Evolutionary conservation across 1,284 basidiomycete species (phyloP).

Genomic region (Moesziomyces antarcticus): DNA sequence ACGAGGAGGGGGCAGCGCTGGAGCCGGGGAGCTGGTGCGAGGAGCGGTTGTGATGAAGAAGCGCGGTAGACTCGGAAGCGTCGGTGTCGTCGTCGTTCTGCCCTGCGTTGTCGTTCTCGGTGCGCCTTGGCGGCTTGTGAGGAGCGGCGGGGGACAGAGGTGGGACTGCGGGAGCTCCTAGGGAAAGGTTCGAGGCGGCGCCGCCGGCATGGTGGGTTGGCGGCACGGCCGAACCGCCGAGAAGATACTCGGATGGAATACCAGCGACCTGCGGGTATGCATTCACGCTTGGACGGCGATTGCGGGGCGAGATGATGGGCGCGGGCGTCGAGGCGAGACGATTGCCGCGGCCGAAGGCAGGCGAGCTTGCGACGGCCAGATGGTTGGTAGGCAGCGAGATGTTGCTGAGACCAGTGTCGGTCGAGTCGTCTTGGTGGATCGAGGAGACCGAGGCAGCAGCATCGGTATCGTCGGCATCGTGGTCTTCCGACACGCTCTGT

Average conservation of each 20-base stretch:
- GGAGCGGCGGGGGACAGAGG: not conserved
- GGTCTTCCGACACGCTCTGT: constrained; percentile 10
- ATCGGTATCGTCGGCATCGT: constrained; percentile 17
- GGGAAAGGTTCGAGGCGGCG: constrained; percentile 24
- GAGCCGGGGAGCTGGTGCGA: constrained; percentile 1
- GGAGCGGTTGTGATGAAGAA: constrained; percentile 12
- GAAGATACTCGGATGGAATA: constrained; percentile 47
- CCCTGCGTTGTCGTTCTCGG: not conserved
- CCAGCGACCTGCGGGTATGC: constrained; percentile 42
- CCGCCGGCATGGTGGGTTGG: constrained; percentile 21
- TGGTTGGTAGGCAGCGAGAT: constrained; percentile 40
- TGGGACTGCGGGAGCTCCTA: constrained; percentile 14
- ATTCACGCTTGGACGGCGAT: constrained; percentile 42
- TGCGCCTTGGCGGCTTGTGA: constrained; percentile 5
- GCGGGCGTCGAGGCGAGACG: constrained; percentile 14
- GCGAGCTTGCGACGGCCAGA: constrained; percentile 13
- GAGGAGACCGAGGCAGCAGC: constrained; percentile 22
- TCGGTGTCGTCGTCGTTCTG: constrained; percentile 8
- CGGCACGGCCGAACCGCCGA: constrained; percentile 41
- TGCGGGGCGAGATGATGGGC: constrained; percentile 28
- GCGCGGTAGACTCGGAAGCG: constrained; percentile 28
- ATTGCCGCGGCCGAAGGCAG: constrained; percentile 32
- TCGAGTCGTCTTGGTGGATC: constrained; percentile 22
- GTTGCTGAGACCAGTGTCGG: constrained; percentile 33
- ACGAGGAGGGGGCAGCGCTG: constrained; percentile 12